Evolutionary conservation across 371 early-diverging fungal species (phyloP).

Genomic region (Mucor lusitanicus): DNA sequence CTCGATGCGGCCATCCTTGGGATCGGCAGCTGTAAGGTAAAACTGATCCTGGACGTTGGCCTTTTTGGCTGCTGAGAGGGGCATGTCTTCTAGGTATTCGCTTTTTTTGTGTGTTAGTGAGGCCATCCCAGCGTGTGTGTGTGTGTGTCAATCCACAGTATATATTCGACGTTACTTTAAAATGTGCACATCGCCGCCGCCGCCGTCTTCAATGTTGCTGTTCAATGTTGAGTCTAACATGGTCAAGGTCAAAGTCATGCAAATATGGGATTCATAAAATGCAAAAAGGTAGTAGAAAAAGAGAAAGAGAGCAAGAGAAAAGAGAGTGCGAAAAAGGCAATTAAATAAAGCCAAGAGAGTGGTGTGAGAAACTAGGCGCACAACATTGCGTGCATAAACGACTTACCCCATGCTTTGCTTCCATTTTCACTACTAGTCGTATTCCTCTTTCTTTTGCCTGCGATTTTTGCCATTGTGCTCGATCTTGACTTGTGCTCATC

Average conservation of each 20-base stretch:
- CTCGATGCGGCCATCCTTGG: slow-evolving; percentile 76
- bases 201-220: slow-evolving; percentile 1
- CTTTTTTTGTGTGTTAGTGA: background rate
- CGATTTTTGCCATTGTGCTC: background rate
- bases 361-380: slow-evolving; percentile 1
- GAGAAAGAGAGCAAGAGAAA: no score
- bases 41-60: slow-evolving; percentile 66
- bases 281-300: background rate
- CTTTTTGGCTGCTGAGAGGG: background rate
- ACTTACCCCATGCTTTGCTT: background rate
- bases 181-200: slow-evolving; percentile 8
- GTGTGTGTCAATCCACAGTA: no score
- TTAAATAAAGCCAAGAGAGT: background rate
- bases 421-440: background rate
- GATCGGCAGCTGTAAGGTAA: slow-evolving; percentile 87
- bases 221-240: background rate
- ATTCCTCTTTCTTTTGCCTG: slow-evolving; percentile 5
- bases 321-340: background rate
- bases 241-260: background rate
- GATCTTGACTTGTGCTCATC: slow-evolving; percentile 5
- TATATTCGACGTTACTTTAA: slow-evolving; percentile 6
- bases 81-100: slow-evolving; percentile 14
- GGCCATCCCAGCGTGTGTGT: background rate
- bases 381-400: background rate
- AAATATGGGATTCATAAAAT: background rate